Percentiles rank a stretch among this genome's conserved stretches.
Evolutionary conservation across 306 rosid species (phyloP).

Genomic region (Castanea sativa): DNA sequence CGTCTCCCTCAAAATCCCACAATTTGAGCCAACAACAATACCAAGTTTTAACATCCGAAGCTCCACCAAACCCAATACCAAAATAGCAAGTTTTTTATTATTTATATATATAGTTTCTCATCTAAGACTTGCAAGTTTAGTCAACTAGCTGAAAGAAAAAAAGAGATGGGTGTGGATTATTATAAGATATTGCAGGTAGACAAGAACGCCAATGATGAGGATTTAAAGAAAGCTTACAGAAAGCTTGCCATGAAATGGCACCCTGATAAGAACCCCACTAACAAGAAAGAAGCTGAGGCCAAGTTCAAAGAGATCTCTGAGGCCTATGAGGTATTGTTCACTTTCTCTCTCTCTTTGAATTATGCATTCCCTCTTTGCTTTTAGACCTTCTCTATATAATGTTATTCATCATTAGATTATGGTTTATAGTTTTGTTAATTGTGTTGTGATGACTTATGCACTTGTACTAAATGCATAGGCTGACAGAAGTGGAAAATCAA

Average conservation of each 20-base stretch:
- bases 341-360: neutral
- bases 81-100: neutral
- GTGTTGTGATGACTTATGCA: too few species aligned
- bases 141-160: neutral
- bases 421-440: neutral
- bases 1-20: neutral
- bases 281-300: conserved; percentile 75
- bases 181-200: conserved; percentile 75
- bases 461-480: neutral
- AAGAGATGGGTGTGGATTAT: conserved; percentile 74
- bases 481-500: neutral
- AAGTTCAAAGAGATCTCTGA: conserved; percentile 85
- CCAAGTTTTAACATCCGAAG: neutral
- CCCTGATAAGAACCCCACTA: conserved; percentile 81
- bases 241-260: conserved; percentile 98
- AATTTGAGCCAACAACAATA: neutral
- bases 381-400: neutral
- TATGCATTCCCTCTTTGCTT: neutral
- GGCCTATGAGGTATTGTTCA: conserved; percentile 65
- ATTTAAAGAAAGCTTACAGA: conserved; percentile 80
- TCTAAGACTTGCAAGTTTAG: neutral
- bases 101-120: neutral
- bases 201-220: conserved; percentile 69
- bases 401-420: neutral
- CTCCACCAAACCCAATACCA: neutral